Evolutionary conservation across 148 eudicot species (phyloP), one percentile per base, ranked within the genome.

Genomic region (Fagopyrum homotropicum): DNA sequence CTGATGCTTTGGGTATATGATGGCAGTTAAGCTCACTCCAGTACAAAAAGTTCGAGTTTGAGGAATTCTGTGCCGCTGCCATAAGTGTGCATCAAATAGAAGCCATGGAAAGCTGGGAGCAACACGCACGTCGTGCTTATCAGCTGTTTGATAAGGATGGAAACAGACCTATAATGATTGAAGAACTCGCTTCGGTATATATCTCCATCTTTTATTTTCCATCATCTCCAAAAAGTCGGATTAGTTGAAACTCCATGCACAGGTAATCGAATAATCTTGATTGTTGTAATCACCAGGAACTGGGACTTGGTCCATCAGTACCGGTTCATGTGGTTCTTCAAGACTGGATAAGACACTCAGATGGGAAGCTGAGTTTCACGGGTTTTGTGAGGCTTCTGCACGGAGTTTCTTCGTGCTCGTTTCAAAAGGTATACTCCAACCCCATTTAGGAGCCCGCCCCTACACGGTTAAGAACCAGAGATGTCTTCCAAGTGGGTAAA

Each of bases 311-410:
- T 77, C 96, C 97, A 16, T 91, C 97, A 3, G 93, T 94, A 61
- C 97, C 98, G 0, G 89, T 94, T 81, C 97, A 94, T 30, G 98
- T 94, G 73, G 98, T 94, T 76, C 97, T 94, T 60, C 93, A 91
- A 78, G 98, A 94, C 72, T 94, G 98, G 98, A 88, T 94, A 48
- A 83, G 98, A 84, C 98, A 91, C 78, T 77, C 88, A 4, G 98
- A 94, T 60, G 98, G 98, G 57, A 95, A 95, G 83, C 93, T 95
- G 72, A 95, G 97, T 81, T 95, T 95, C 82, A 78, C 88, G 66
- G 98, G 97, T n/a, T 94, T 94, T 80, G 95, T 94, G 51, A 82
- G 93, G 70, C 97, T 94, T 76, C 86, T 94, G 40, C 98, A 94
- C 17, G 97, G 98, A 50, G 80, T 90, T 76, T 87, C 97, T 63